phyloP scores from a whole-genome alignment of 139 green algal species.

The Microglena sp. region DNA sequence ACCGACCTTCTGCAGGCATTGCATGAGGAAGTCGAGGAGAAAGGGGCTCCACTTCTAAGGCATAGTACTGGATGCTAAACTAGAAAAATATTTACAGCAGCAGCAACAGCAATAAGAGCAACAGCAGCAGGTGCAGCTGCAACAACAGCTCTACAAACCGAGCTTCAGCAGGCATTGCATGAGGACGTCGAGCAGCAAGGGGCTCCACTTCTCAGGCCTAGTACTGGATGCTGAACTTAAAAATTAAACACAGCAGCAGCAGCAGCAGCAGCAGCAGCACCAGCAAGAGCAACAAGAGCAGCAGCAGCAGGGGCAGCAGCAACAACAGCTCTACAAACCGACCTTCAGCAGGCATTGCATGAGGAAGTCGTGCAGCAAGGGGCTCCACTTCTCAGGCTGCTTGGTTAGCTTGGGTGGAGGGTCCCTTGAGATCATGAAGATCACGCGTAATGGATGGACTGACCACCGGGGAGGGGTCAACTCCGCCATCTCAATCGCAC shows the following conservation, averaged over 20 bases:
- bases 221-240: too few species aligned
- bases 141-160: too few species aligned
- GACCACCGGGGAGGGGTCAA: constrained; percentile 62
- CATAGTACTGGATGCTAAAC: too few species aligned
- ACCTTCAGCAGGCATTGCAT: constrained; percentile 75
- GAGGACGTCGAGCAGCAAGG: constrained; percentile 77
- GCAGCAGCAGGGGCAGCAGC: background rate
- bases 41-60: constrained; percentile 54
- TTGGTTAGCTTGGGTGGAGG: constrained; percentile 58
- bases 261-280: too few species aligned
- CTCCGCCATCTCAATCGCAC: constrained; percentile 88
- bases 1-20: constrained; percentile 71
- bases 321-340: too few species aligned
- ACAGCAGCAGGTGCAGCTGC: too few species aligned
- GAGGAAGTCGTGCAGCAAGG: constrained; percentile 78
- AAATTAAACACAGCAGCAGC: too few species aligned
- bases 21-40: constrained; percentile 78
- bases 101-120: too few species aligned
- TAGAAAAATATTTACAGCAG: too few species aligned
- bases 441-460: constrained; percentile 88
- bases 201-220: constrained; percentile 55
- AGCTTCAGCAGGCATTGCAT: constrained; percentile 74
- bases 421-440: constrained; percentile 88
- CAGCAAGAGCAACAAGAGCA: too few species aligned
- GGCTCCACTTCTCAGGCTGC: constrained; percentile 51